Evolutionary conservation across 345 rosid genomes (phyloP), one percentile per base, ranked within the genome.

Genomic region (Ceriops zippeliana): DNA sequence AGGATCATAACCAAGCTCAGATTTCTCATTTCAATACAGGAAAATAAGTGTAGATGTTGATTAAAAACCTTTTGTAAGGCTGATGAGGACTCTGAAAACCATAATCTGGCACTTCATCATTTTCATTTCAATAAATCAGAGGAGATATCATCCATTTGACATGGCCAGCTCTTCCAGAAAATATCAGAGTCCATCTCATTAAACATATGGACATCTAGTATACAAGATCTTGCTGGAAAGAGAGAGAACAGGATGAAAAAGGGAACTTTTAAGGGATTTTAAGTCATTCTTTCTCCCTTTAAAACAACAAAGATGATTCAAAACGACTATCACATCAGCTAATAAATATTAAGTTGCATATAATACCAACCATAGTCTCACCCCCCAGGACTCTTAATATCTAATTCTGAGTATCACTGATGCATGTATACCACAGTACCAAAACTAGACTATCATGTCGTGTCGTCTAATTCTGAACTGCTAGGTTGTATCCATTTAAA

Each of bases 41-140:
- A 47, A 70, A 69, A 74, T 5, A 66, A 60, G 47, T 24, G 7
- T 63, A 61, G 69, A 59, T 34, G 42, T 72, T 70, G 24, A 47
- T 4, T 30, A 61, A 68, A 42, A 53, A 90, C 98, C 91, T 83
- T 75, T 83, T 88, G 76, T 80, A 78, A 69, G 27, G 78, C 60
- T 49, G 22, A 58, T 72, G 52, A 52, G 67, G 61, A 46, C 80
- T 76, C 72, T 75, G 79, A 71, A 78, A 80, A 75, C 77, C 68
- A 82, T 71, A 73, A 73, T 65, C 80, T 63, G 75, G 68, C 63
- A 76, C 46, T 70, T 79, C 76, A 58, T 61, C 35, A 4, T 77
- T 64, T 58, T 76, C 84, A 78, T 31, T 74, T 75, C 72, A 69
- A 22, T 56, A 76, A 78, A 37, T 80, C 71, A 70, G 69, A 73